Percentiles rank a stretch among this genome's conserved stretches.
Conservation (phyloP, 192 early-diverging fungal genomes). For the Mortierella alpina region DNA sequence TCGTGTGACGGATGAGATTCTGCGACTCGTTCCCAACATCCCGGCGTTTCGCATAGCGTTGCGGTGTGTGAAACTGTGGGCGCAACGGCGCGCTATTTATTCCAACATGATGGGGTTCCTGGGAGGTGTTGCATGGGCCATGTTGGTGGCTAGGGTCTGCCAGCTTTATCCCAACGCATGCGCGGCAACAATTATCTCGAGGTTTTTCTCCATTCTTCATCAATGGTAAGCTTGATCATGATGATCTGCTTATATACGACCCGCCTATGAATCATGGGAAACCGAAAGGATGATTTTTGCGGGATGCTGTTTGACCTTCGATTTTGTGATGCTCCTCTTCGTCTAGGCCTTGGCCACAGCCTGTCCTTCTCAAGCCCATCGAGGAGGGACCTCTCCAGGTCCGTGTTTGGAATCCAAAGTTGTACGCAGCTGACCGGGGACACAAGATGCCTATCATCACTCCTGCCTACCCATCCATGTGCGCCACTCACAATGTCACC, state of each 20-base stretch:
- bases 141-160: conserved; percentile 94
- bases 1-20: conserved; percentile 95
- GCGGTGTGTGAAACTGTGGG: conserved; percentile 97
- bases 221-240: conserved; percentile 71
- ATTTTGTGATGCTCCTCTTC: conserved; percentile 7
- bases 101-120: conserved; percentile 98
- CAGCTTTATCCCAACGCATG: conserved; percentile 97
- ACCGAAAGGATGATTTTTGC: neutral
- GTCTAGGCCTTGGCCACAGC: conserved; percentile 86
- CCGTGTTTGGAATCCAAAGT: conserved; percentile 94
- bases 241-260: neutral
- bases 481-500: conserved; percentile 97
- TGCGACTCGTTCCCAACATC: conserved; percentile 93
- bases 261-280: neutral
- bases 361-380: conserved; percentile 88
- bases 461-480: conserved; percentile 98
- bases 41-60: conserved; percentile 89
- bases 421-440: conserved; percentile 80
- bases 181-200: conserved; percentile 84
- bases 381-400: conserved; percentile 89
- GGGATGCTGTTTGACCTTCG: too few species aligned
- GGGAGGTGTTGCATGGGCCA: conserved; percentile 99
- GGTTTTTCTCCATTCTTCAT: conserved; percentile 90
- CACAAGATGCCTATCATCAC: conserved; percentile 99
- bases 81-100: conserved; percentile 92